phyloP scores from a whole-genome alignment of 345 rosid species.

The Populus pruinosa region DNA sequence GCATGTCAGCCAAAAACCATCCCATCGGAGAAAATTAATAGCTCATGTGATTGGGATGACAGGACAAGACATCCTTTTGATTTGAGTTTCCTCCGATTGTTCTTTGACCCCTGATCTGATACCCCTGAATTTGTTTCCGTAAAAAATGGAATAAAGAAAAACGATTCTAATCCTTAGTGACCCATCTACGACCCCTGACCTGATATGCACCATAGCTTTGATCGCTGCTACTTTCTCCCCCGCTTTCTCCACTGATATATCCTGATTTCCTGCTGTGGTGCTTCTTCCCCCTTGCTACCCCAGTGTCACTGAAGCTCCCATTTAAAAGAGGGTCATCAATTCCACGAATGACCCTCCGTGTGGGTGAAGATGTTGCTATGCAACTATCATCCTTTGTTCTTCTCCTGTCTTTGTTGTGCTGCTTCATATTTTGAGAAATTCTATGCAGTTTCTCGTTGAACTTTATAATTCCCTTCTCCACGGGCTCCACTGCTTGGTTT shows the following conservation, averaged over 20 bases:
- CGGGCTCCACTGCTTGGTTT: slow-evolving; percentile 92
- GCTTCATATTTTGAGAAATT: slow-evolving; percentile 85
- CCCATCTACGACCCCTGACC: slow-evolving; percentile 78
- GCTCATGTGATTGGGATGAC: not conserved
- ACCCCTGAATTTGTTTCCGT: not conserved
- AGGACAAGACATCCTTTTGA: not conserved
- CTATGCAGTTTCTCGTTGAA: slow-evolving; percentile 83
- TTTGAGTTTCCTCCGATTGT: not conserved
- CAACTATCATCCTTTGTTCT: slow-evolving; percentile 86
- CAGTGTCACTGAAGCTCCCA: slow-evolving; percentile 88
- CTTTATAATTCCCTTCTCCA: slow-evolving; percentile 89
- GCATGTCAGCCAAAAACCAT: slow-evolving; percentile 9
- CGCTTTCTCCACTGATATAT: slow-evolving; percentile 77
- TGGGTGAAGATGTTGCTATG: slow-evolving; percentile 51
- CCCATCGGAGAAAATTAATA: not conserved
- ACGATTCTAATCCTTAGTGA: slow-evolving; percentile 57
- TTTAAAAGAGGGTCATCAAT: slow-evolving; percentile 92
- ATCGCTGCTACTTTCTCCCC: slow-evolving; percentile 96
- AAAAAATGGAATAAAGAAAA: not conserved
- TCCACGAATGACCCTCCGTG: slow-evolving; percentile 74
- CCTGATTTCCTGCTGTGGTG: slow-evolving; percentile 59
- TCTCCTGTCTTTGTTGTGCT: slow-evolving; percentile 70
- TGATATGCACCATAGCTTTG: slow-evolving; percentile 70
- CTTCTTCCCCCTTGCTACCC: slow-evolving; percentile 61
- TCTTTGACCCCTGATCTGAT: not conserved